Evolutionary conservation across 345 rosid genomes (phyloP), one percentile per base, ranked within the genome.

Genomic region (Pugionium dolabratum): DNA sequence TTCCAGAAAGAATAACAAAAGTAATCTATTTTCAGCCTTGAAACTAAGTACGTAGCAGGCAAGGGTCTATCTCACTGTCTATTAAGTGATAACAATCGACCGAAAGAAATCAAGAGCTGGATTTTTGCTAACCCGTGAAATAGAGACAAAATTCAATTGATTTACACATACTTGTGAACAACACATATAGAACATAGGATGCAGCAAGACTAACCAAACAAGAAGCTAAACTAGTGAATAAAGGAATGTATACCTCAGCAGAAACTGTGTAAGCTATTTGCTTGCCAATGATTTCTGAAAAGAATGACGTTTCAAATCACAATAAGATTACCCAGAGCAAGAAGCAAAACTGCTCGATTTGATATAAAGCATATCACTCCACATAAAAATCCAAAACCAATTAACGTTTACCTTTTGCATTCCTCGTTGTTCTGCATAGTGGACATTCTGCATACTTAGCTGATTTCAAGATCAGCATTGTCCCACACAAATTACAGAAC

Each of bases 401-500:
- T 1, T 39, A 11, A 33, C 34, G 4, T 1, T 30, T 49, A 69
- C 75, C 78, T 49, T 49, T 64, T 1, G 78, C 74, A 35, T 49
- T 32, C 10, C 74, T 27, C 1, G 7, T 9, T n/a, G 60, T 68
- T 50, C 33, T 33, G 50, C 78, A 75, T 0, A 28, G 54, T 9
- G 74, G 78, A 75, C 78, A 75, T 4, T 62, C 70, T 1, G 74
- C 78, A 62, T 3, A 9, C 58, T 36, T 62, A 1, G 9, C 2
- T 55, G 78, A 56, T 48, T 61, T 57, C 74, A 75, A 63, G 7
- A 63, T 2, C 32, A 75, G 41, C 78, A 68, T 75, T 2, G 70
- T 69, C 7, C 70, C 69, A 42, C 78, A 75, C 25, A 62, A 25
- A 7, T 62, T 42, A 55, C 78, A 75, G 70, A 75, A 75, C 60